phyloP scores from a whole-genome alignment of 306 rosid genomes.

The Acacia melanoxylon region DNA sequence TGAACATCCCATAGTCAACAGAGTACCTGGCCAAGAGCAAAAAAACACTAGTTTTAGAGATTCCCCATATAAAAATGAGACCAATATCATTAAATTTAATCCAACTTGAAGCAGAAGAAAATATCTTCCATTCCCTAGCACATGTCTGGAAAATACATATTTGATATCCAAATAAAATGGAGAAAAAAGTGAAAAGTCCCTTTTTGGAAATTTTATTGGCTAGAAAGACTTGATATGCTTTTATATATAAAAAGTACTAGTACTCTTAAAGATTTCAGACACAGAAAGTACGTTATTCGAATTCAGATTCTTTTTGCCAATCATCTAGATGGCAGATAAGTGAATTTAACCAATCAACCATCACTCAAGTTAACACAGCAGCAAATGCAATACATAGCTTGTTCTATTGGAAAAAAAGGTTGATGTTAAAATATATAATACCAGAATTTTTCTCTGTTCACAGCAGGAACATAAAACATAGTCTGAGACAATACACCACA shows the following conservation, averaged over 20 bases:
- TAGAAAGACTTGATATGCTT: no score
- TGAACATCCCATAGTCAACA: slow-evolving; percentile 88
- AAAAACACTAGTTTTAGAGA: neutral
- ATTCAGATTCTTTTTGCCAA: no score
- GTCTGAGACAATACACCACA: slow-evolving; percentile 84
- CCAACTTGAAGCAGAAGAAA: slow-evolving; percentile 3
- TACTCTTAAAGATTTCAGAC: no score
- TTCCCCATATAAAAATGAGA: neutral
- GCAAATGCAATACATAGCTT: neutral
- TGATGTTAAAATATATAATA: slow-evolving; percentile 31
- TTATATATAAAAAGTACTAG: no score
- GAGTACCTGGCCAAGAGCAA: slow-evolving; percentile 60
- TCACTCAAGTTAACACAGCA: neutral
- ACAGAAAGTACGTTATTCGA: no score
- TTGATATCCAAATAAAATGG: slow-evolving; percentile 21
- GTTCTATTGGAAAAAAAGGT: neutral
- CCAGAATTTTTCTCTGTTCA: slow-evolving; percentile 88
- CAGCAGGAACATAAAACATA: slow-evolving; percentile 93
- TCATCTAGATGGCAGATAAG: slow-evolving; percentile 7
- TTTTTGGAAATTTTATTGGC: no score
- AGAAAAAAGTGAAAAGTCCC: no score
- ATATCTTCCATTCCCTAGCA: neutral
- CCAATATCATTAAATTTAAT: neutral
- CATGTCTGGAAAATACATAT: slow-evolving; percentile 13
- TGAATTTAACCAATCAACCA: slow-evolving; percentile 19